These are phyloP conservation scores for Nothopassalora personata DNA, from an alignment of 2,329 filamentous ascomycete genomes.

Conservation along the genomic window DNA sequence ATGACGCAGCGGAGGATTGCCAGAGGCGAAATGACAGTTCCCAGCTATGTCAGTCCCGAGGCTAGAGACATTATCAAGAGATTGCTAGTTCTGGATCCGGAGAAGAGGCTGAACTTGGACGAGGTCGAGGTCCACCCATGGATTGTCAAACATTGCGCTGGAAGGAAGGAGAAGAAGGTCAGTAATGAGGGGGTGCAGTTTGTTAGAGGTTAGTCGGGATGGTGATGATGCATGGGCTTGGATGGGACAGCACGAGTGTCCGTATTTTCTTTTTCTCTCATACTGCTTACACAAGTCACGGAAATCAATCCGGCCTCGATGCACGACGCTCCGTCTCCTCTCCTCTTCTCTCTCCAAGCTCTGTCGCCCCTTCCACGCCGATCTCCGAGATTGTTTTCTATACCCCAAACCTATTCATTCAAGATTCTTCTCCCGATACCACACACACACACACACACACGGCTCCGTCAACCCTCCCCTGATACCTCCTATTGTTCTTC, in stretches of 20 bases:
- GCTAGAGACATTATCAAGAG: slow-evolving; percentile 88
- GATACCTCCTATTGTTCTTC: too few species aligned
- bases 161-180: neutral
- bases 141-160: slow-evolving; percentile 89
- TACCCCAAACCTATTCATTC: too few species aligned
- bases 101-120: slow-evolving; percentile 85
- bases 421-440: too few species aligned
- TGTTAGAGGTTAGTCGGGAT: neutral
- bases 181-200: slow-evolving; percentile 1
- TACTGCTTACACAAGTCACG: too few species aligned
- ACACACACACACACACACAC: too few species aligned
- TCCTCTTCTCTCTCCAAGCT: too few species aligned
- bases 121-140: slow-evolving; percentile 87
- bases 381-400: too few species aligned
- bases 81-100: slow-evolving; percentile 84
- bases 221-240: neutral
- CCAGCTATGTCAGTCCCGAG: slow-evolving; percentile 83
- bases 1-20: slow-evolving; percentile 92
- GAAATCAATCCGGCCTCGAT: too few species aligned
- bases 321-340: too few species aligned
- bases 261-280: neutral
- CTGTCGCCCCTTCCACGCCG: too few species aligned
- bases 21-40: slow-evolving; percentile 85
- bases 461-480: too few species aligned
- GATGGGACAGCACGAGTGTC: neutral